phyloP scores from a whole-genome alignment of 441 rosid species.

The Mallotus repandus region DNA sequence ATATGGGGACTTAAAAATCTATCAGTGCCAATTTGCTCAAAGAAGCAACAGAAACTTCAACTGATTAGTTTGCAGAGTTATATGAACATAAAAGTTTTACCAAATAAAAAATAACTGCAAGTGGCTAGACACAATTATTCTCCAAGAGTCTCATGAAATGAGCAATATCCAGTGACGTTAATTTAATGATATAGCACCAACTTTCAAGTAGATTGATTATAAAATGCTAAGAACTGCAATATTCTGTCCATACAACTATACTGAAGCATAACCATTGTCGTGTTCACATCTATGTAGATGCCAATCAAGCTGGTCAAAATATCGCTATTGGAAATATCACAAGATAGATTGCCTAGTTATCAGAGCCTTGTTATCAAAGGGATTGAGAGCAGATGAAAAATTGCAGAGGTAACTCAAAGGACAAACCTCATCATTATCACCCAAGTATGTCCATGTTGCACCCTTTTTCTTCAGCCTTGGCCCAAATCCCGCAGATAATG shows the following conservation, averaged over 20 bases:
- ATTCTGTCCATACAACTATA: not conserved
- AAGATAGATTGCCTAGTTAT: slow-evolving; percentile 3
- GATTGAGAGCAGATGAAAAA: slow-evolving; percentile 13
- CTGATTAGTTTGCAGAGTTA: not conserved
- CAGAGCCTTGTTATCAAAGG: no score
- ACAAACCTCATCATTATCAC: slow-evolving; percentile 70
- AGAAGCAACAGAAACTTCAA: slow-evolving; percentile 1
- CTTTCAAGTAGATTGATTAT: not conserved
- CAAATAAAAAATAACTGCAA: not conserved
- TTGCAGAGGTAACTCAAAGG: not conserved
- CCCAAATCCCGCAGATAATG: slow-evolving; percentile 87
- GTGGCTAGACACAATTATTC: not conserved
- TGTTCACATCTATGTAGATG: not conserved
- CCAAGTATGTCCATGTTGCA: slow-evolving; percentile 37
- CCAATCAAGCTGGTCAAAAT: slow-evolving; percentile 2
- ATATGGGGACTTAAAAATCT: not conserved
- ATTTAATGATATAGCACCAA: not conserved
- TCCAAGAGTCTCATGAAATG: not conserved
- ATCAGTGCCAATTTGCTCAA: slow-evolving; percentile 5
- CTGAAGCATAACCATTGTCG: not conserved
- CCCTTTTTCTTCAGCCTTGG: slow-evolving; percentile 70
- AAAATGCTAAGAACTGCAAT: not conserved
- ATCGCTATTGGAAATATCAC: not conserved
- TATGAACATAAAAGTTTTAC: not conserved
- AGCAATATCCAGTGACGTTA: not conserved